Conservation (phyloP, 2,329 filamentous ascomycete species). For the Talaromyces sp. region DNA sequence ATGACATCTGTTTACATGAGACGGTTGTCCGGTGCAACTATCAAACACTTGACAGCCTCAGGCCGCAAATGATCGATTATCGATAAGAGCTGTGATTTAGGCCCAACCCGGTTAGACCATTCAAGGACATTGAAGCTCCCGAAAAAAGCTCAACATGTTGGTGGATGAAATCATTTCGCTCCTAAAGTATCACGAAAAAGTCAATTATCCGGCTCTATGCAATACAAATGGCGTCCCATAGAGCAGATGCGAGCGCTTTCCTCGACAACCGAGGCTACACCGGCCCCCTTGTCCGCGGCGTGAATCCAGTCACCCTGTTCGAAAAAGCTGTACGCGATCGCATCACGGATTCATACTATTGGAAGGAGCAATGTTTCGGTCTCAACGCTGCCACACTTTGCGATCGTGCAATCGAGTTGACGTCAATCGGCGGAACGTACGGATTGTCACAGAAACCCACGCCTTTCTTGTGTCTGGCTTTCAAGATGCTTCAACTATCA, state of each 20-base stretch:
- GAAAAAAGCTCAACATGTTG: neutral
- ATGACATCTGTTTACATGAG: conserved; percentile 13
- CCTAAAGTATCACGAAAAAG: neutral
- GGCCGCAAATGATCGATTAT: neutral
- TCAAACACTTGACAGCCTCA: conserved; percentile 6
- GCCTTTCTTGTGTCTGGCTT: conserved; percentile 85
- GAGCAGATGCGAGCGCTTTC: conserved; percentile 71
- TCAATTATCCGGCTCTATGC: neutral
- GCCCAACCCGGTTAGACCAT: neutral
- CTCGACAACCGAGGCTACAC: conserved; percentile 86
- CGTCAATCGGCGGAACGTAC: conserved; percentile 82
- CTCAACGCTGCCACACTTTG: conserved; percentile 78
- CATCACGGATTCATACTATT: conserved; percentile 93
- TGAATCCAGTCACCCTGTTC: conserved; percentile 93
- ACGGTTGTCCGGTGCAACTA: conserved; percentile 19
- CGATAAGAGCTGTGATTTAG: neutral
- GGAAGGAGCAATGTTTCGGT: conserved; percentile 97
- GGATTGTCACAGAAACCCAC: conserved; percentile 80
- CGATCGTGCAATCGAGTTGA: conserved; percentile 81
- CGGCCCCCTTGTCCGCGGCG: conserved; percentile 73
- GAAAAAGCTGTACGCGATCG: conserved; percentile 94
- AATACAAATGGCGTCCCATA: conserved; percentile 52
- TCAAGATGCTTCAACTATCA: conserved; percentile 87
- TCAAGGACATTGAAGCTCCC: neutral
- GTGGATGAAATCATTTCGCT: neutral